Evolutionary conservation across 768 basidiomycete genomes (phyloP).

Genomic region (Lactifluus pinguis): DNA sequence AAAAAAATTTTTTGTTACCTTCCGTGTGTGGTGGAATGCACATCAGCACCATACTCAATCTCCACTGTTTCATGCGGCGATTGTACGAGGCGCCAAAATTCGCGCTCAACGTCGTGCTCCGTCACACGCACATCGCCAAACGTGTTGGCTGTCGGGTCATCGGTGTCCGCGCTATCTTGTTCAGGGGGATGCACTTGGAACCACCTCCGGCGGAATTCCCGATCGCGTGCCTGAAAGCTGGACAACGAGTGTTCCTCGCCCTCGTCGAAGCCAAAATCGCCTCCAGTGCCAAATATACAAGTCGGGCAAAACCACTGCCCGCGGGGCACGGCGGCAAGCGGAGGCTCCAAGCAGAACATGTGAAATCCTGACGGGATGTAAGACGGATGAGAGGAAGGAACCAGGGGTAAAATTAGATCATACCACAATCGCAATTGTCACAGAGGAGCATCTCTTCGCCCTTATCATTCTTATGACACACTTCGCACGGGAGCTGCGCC

Average conservation of each 20-base stretch:
- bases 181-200: slow-evolving; percentile 63
- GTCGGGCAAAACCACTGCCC: slow-evolving; percentile 95
- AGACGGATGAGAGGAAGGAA: neutral
- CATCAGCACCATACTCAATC: slow-evolving; percentile 98
- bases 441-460: slow-evolving; percentile 90
- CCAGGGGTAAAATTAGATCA: slow-evolving; percentile 11
- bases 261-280: slow-evolving; percentile 97
- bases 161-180: slow-evolving; percentile 4
- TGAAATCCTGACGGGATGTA: slow-evolving; percentile 66
- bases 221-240: slow-evolving; percentile 86
- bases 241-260: slow-evolving; percentile 91
- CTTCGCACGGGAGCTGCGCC: slow-evolving; percentile 75
- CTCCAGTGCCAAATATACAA: slow-evolving; percentile 84
- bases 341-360: slow-evolving; percentile 94
- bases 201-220: slow-evolving; percentile 84
- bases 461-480: slow-evolving; percentile 83
- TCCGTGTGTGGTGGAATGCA: slow-evolving; percentile 95
- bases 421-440: slow-evolving; percentile 79
- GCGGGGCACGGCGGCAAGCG: slow-evolving; percentile 73
- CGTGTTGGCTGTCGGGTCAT: slow-evolving; percentile 41
- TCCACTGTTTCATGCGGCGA: slow-evolving; percentile 87
- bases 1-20: slow-evolving; percentile 45
- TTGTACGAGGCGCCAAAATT: slow-evolving; percentile 96
- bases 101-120: slow-evolving; percentile 86
- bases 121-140: slow-evolving; percentile 60